A percentile compares a stretch with the other conserved stretches of the same genome.
Conservation (phyloP, 139 green algal genomes). For the Zygnema cylindricum region DNA sequence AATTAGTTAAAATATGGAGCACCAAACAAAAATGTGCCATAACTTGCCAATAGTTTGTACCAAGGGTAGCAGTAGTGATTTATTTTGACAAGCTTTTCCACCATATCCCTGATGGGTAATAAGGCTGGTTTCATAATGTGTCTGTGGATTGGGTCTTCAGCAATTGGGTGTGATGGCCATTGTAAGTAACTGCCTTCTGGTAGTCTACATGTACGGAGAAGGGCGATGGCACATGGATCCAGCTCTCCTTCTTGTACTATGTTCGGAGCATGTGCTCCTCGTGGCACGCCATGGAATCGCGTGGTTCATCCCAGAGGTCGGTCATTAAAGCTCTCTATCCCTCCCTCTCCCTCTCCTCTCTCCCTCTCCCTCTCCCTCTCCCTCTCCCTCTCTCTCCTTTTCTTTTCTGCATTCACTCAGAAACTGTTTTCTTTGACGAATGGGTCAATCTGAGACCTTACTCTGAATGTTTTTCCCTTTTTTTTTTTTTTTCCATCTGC, state of each 20-base stretch:
- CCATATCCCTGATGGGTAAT: no score
- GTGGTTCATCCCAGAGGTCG: conserved; percentile 42
- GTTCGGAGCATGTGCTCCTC: conserved; percentile 44
- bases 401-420: not conserved
- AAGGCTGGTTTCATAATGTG: no score
- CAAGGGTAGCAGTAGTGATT: no score
- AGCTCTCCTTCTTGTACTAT: conserved; percentile 12
- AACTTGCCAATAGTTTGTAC: no score
- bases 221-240: conserved; percentile 25
- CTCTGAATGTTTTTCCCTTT: not conserved
- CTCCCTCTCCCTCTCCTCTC: no score
- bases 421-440: not conserved
- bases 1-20: no score
- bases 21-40: no score
- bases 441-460: not conserved
- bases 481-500: not conserved
- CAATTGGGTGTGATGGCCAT: conserved; percentile 41
- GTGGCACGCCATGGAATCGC: conserved; percentile 8
- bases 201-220: conserved; percentile 51
- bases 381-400: not conserved
- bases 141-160: conserved; percentile 3
- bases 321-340: no score
- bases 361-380: no score
- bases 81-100: no score
- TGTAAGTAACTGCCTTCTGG: conserved; percentile 50